Conservation (phyloP, 352 stramenopile species). For the Globisporangium iwayamae region DNA sequence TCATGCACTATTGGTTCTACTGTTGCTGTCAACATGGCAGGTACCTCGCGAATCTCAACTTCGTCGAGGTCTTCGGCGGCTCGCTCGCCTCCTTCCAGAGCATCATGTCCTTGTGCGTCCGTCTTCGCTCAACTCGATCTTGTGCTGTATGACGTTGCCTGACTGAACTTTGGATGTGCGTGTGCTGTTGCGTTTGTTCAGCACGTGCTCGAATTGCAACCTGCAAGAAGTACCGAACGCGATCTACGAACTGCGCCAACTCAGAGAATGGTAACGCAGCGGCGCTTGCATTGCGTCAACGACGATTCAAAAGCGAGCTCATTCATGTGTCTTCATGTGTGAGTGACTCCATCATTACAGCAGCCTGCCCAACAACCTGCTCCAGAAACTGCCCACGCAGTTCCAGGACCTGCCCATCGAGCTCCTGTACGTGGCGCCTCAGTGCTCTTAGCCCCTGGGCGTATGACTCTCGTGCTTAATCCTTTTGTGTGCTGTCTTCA, state of each 20-base stretch:
- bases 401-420: slow-evolving; percentile 30
- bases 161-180: neutral
- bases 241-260: slow-evolving; percentile 27
- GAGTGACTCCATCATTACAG: slow-evolving; percentile 9
- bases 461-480: neutral
- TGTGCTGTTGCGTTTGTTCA: neutral
- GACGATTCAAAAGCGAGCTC: neutral
- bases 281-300: neutral
- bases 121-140: neutral
- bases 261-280: slow-evolving; percentile 25
- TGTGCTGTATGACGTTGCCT: neutral
- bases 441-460: neutral
- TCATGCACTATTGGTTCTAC: neutral
- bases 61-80: slow-evolving; percentile 17
- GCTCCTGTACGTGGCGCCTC: slow-evolving; percentile 25
- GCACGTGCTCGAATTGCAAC: slow-evolving; percentile 37
- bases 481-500: neutral
- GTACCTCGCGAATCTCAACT: slow-evolving; percentile 19
- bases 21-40: neutral
- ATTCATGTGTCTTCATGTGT: neutral
- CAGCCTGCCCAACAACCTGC: slow-evolving; percentile 20
- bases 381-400: slow-evolving; percentile 30
- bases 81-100: slow-evolving; percentile 20
- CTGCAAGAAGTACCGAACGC: slow-evolving; percentile 26
- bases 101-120: slow-evolving; percentile 17